Evolutionary conservation across 1,284 basidiomycete species (phyloP).

Genomic region (Pyrrhoderma lamaoense): DNA sequence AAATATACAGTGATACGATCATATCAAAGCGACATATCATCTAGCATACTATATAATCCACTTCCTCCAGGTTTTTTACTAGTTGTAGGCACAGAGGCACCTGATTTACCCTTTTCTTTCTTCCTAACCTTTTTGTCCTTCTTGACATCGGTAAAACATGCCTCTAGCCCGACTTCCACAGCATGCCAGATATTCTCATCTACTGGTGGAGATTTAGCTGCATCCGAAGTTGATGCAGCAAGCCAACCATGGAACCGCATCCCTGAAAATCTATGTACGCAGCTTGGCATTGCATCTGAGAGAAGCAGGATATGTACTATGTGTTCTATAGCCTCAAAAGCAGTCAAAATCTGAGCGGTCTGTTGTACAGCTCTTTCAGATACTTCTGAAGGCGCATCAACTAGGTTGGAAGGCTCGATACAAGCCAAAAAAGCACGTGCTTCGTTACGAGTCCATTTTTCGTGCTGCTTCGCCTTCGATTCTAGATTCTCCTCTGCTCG

Average conservation of each 20-base stretch:
- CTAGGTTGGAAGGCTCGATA: conserved; percentile 21
- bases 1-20: not conserved
- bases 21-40: conserved; percentile 9
- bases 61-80: not conserved
- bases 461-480: conserved; percentile 48
- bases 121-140: conserved; percentile 25
- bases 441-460: conserved; percentile 66
- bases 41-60: conserved; percentile 11
- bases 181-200: conserved; percentile 40
- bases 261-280: conserved; percentile 50
- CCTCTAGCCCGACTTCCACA: conserved; percentile 40
- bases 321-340: conserved; percentile 51
- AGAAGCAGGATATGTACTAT: conserved; percentile 56
- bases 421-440: conserved; percentile 55
- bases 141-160: conserved; percentile 37
- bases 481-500: conserved; percentile 40
- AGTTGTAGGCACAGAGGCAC: not conserved
- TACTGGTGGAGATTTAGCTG: too few relatives aligned
- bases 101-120: conserved; percentile 2
- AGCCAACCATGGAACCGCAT: conserved; percentile 47
- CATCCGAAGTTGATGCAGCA: conserved; percentile 5
- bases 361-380: conserved; percentile 64
- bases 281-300: conserved; percentile 36
- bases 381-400: conserved; percentile 21
- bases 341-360: conserved; percentile 56